Conservation (phyloP, 805 yeast species). For the Saturnispora serradocipensis region DNA sequence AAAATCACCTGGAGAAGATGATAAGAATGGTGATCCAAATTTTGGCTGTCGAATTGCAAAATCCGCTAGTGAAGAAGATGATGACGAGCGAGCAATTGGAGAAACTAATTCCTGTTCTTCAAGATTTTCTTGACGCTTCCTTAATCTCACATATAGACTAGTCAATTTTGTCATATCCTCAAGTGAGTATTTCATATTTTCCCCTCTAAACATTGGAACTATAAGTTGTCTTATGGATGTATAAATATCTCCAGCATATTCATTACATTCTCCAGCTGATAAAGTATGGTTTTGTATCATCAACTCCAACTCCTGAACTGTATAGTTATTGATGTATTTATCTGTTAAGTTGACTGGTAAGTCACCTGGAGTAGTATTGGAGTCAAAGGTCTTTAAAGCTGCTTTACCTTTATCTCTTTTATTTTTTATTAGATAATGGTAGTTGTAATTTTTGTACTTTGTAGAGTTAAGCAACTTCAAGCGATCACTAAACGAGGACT, state of each 20-base stretch:
- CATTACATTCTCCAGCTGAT: constrained; percentile 29
- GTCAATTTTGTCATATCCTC: constrained; percentile 49
- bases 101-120: not conserved
- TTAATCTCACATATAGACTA: constrained; percentile 25
- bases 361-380: constrained; percentile 10
- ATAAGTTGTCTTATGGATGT: constrained; percentile 33
- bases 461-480: constrained; percentile 11
- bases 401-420: constrained; percentile 28
- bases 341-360: not conserved
- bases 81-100: constrained; percentile 4
- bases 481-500: constrained; percentile 14
- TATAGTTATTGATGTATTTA: constrained; percentile 12
- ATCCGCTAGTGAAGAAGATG: constrained; percentile 6
- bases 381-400: constrained; percentile 30
- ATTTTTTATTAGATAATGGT: constrained; percentile 21
- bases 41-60: not conserved
- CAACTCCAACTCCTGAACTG: constrained; percentile 25
- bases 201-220: constrained; percentile 41
- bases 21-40: not conserved
- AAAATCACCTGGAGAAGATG: constrained; percentile 5
- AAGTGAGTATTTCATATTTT: constrained; percentile 39
- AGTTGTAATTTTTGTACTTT: constrained; percentile 24
- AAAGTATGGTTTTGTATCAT: constrained; percentile 21
- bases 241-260: constrained; percentile 43
- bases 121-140: constrained; percentile 13